These are phyloP conservation scores for Rhizopogon vulgaris DNA, from an alignment of 768 basidiomycete genomes.

Conservation along the genomic window DNA sequence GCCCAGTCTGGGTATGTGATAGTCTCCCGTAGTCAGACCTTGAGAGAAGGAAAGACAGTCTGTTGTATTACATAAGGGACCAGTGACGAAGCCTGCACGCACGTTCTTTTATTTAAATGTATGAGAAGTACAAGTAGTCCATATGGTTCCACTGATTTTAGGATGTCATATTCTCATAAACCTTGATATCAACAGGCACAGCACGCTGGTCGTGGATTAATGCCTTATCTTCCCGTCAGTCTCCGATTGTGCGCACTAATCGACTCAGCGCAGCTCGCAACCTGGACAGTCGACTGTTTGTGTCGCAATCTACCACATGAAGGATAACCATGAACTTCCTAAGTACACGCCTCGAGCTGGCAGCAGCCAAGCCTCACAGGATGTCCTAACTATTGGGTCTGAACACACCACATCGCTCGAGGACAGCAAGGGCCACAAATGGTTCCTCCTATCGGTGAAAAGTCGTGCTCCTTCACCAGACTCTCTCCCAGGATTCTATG, in stretches of 20 bases:
- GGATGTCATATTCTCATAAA: neutral
- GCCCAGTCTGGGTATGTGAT: no score
- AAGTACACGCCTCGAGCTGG: slow-evolving; percentile 9
- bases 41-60: no score
- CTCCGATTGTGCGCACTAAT: neutral
- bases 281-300: neutral
- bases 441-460: slow-evolving; percentile 40
- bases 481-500: slow-evolving; percentile 39
- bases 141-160: no score
- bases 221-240: neutral
- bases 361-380: neutral
- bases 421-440: slow-evolving; percentile 33
- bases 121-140: no score
- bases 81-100: no score
- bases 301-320: neutral
- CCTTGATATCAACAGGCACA: neutral
- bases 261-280: neutral
- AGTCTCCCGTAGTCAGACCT: no score
- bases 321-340: slow-evolving; percentile 13
- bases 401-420: slow-evolving; percentile 40
- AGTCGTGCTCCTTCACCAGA: slow-evolving; percentile 35
- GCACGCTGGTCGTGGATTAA: neutral
- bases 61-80: no score
- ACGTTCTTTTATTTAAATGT: no score
- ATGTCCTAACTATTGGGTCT: slow-evolving; percentile 1